phyloP scores from a whole-genome alignment of 495 filamentous ascomycete genomes.

The Penicillium herquei region DNA sequence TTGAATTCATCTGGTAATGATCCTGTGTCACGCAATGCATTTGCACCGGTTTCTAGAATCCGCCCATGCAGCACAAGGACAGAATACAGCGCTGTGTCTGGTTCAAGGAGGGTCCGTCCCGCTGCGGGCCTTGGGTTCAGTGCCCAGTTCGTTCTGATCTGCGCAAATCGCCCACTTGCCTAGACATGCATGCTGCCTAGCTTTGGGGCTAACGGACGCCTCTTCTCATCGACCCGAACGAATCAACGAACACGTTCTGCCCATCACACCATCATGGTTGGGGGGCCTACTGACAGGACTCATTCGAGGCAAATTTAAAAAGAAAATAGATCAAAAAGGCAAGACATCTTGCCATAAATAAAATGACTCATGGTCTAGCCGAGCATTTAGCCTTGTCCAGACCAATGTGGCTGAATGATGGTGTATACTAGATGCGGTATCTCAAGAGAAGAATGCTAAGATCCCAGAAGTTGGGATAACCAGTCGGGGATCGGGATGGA shows the following conservation, averaged over 20 bases:
- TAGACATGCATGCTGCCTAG: conserved; percentile 5
- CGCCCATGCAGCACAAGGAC: conserved; percentile 12
- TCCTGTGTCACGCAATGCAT: conserved; percentile 18
- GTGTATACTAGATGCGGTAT: background rate
- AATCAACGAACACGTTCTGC: conserved; percentile 14
- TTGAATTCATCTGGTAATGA: background rate
- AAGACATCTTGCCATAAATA: background rate
- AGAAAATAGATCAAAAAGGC: background rate
- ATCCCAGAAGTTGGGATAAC: too few species aligned
- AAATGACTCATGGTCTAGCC: background rate
- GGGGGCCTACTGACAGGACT: background rate
- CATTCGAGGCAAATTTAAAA: background rate
- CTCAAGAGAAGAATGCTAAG: background rate
- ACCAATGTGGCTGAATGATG: background rate
- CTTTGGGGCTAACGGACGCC: conserved; percentile 8
- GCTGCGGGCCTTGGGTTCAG: conserved; percentile 16
- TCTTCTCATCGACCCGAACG: conserved; percentile 5
- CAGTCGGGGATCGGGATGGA: background rate
- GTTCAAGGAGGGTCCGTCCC: conserved; percentile 6
- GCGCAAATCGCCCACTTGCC: conserved; percentile 13
- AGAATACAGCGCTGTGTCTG: conserved; percentile 4
- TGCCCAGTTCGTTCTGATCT: conserved; percentile 12
- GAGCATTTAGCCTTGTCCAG: background rate
- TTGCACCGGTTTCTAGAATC: conserved; percentile 24
- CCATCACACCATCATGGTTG: conserved; percentile 19